Base-by-base conservation (phyloP, 768 basidiomycete genomes). In the Neoboletus magnificus region DNA sequence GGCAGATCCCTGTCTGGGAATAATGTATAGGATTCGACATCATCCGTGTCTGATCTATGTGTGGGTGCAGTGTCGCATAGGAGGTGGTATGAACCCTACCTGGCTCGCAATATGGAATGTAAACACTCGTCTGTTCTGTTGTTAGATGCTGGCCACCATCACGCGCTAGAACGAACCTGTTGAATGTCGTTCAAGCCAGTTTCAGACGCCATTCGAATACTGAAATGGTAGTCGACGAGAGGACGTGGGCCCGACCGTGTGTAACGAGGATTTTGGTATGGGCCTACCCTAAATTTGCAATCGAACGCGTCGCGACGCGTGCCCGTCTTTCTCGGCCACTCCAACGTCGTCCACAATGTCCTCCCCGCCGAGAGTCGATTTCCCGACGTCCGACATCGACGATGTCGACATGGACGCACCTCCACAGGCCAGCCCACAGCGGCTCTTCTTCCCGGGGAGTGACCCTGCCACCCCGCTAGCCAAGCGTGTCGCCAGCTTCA, bases 351-450 rank as follows among this genome's bases (percentile, higher is more conserved):
- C 22, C 12, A 25, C 10, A 1, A 86, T 87, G 85, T 86, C 85
- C 9, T 86, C 84, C 40, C 84, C 84, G 25, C 84, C 84, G 20
- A 74, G 79, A 33, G 69, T 86, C 37, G 83, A 86, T 61, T 86
- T 86, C 64, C 85, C 84, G 4, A 77, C 83, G 1, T 86, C 84
- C 6, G 85, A 75, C 45, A 62, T 72, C 58, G 73, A 86, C 50
- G 81, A 83, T 66, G 73, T 80, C 30, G 73, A 82, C n/a, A 83
- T 84, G 82, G 76, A 71, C 29, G 76, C 69, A 32, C 72, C 60
- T 15, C 55, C 59, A 6, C 55, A 43, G 20, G 5, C 48, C 30
- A 58, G 63, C 32, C 63, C 63, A 3, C 66, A 48, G 35, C 52
- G 64, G n/a, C 66, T 66, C 42, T 66, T 66, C 48, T 66, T 66